Percentiles rank a stretch among this genome's conserved stretches.
Evolutionary conservation across 306 rosid species (phyloP).

Genomic region (Glycyrrhiza uralensis): DNA sequence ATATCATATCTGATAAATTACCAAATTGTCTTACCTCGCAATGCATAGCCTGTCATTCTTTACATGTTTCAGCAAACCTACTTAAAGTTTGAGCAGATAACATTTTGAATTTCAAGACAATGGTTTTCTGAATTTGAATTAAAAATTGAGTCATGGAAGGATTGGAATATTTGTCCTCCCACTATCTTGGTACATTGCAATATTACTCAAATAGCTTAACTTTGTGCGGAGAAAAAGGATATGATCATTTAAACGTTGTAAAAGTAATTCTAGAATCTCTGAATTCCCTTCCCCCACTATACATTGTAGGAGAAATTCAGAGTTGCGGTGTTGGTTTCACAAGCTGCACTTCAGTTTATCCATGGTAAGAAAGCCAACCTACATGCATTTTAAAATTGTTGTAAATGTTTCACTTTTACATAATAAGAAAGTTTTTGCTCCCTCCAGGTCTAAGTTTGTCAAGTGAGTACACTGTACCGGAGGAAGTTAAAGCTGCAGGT

Average conservation of each 20-base stretch:
- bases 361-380: slow-evolving; percentile 56
- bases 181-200: background rate
- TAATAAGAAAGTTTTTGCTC: slow-evolving; percentile 12
- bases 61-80: background rate
- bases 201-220: slow-evolving; percentile 1
- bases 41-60: background rate
- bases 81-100: slow-evolving; percentile 15
- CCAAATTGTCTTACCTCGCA: background rate
- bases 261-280: background rate
- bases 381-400: background rate
- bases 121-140: slow-evolving; percentile 3
- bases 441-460: slow-evolving; percentile 65
- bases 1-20: background rate
- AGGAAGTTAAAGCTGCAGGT: slow-evolving; percentile 83
- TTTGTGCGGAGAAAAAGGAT: background rate
- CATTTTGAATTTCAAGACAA: slow-evolving; percentile 10
- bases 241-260: background rate
- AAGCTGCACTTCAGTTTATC: slow-evolving; percentile 98
- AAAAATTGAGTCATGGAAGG: background rate
- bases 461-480: slow-evolving; percentile 70
- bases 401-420: background rate
- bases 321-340: slow-evolving; percentile 98
- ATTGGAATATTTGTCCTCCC: slow-evolving; percentile 8
- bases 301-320: slow-evolving; percentile 84
- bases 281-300: slow-evolving; percentile 2